Evolutionary conservation across 2,329 filamentous ascomycete genomes (phyloP).

Genomic region (Neoscytalidium dimidiatum): DNA sequence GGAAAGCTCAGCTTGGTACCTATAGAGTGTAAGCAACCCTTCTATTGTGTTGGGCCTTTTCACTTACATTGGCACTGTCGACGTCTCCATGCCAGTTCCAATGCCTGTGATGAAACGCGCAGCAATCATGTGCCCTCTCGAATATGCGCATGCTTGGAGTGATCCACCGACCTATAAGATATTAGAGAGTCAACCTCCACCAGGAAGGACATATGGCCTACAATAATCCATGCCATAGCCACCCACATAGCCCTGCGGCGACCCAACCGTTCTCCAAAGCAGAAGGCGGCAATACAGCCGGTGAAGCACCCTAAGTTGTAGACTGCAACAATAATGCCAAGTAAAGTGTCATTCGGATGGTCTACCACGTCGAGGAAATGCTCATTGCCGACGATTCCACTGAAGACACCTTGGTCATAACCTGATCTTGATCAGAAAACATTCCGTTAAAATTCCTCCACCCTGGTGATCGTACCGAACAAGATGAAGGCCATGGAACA

Average conservation of each 20-base stretch:
- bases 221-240: slow-evolving; percentile 19
- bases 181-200: background rate
- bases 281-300: slow-evolving; percentile 41
- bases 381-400: slow-evolving; percentile 42
- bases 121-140: slow-evolving; percentile 48
- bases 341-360: slow-evolving; percentile 40
- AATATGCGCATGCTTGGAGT: slow-evolving; percentile 14
- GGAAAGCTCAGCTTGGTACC: slow-evolving; percentile 55
- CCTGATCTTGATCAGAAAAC: background rate
- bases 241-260: slow-evolving; percentile 43
- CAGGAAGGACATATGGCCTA: background rate
- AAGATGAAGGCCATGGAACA: slow-evolving; percentile 18
- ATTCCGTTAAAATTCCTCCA: background rate
- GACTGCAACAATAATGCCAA: slow-evolving; percentile 52
- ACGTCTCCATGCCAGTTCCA: slow-evolving; percentile 58
- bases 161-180: slow-evolving; percentile 9
- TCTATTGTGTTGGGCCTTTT: background rate
- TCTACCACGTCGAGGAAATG: slow-evolving; percentile 39
- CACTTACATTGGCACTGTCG: slow-evolving; percentile 49
- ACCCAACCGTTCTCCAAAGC: slow-evolving; percentile 43
- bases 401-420: slow-evolving; percentile 38
- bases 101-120: slow-evolving; percentile 56
- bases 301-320: slow-evolving; percentile 52
- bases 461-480: background rate
- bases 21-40: background rate